phyloP scores from a whole-genome alignment of 768 basidiomycete genomes.

The Pisolithus marmoratus region DNA sequence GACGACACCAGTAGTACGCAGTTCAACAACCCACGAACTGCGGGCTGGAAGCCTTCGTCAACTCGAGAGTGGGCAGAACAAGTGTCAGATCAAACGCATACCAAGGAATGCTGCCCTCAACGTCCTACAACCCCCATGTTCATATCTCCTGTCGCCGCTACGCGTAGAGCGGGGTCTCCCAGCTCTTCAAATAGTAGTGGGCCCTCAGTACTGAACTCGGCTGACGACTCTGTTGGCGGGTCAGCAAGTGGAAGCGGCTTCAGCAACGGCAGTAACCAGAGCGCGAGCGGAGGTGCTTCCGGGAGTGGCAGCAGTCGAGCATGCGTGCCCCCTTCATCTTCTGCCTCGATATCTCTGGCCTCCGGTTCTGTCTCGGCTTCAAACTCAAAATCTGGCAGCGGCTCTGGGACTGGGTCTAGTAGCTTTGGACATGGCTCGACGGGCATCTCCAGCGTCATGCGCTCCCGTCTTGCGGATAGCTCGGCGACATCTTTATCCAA shows the following conservation, averaged over 20 bases:
- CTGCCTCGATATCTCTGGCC: constrained; percentile 10
- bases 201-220: constrained; percentile 18
- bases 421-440: constrained; percentile 2
- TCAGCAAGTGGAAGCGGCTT: constrained; percentile 6
- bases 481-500: constrained; percentile 27
- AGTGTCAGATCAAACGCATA: constrained; percentile 29
- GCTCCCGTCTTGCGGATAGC: constrained; percentile 18
- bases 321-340: constrained; percentile 8
- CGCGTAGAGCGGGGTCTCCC: constrained; percentile 19
- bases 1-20: constrained; percentile 10
- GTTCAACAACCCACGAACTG: constrained; percentile 15
- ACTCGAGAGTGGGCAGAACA: constrained; percentile 47
- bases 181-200: constrained; percentile 20
- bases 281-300: constrained; percentile 10
- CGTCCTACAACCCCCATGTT: constrained; percentile 2
- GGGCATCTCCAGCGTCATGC: constrained; percentile 12
- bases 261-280: constrained; percentile 7
- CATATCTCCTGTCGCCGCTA: constrained; percentile 3
- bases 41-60: constrained; percentile 19
- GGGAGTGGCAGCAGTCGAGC: constrained; percentile 5
- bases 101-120: constrained; percentile 2
- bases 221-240: constrained; percentile 16
- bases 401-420: constrained; percentile 16
- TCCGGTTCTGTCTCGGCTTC: constrained; percentile 21
- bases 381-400: constrained; percentile 13